Evolutionary conservation across 208 protist species (phyloP).

Genomic region (Crithidia thermophila): DNA sequence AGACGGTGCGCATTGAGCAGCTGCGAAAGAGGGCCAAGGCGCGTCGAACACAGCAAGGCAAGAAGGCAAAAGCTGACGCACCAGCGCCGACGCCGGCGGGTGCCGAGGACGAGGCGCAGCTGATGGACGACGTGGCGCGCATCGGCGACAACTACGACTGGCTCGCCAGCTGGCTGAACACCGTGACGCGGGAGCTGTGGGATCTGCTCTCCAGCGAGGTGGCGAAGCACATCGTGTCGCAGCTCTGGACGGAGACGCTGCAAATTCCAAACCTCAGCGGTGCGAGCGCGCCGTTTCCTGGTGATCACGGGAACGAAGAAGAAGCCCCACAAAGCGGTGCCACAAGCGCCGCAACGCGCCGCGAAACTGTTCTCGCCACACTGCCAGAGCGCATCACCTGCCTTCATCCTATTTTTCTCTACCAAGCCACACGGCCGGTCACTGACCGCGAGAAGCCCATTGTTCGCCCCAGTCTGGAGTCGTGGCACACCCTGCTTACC

Average conservation of each 20-base stretch:
- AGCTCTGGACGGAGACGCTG: conserved; percentile 32
- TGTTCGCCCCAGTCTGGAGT: background rate
- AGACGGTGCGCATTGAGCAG: conserved; percentile 14
- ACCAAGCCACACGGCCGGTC: conserved; percentile 21
- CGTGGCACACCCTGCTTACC: conserved; percentile 20
- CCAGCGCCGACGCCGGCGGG: background rate
- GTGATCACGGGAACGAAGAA: conserved; percentile 5
- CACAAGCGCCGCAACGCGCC: background rate
- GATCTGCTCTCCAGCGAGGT: conserved; percentile 31
- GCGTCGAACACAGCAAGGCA: background rate
- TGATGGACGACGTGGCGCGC: conserved; percentile 24
- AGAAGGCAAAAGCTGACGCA: background rate
- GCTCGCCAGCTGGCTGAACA: conserved; percentile 29
- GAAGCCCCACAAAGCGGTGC: background rate
- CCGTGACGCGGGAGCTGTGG: conserved; percentile 16
- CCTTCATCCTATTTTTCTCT: conserved; percentile 45
- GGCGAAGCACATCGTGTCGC: conserved; percentile 30
- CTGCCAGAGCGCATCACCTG: conserved; percentile 34
- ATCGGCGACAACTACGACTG: conserved; percentile 26
- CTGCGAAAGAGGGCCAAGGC: conserved; percentile 9
- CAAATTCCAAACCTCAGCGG: conserved; percentile 3
- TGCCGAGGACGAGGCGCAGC: conserved; percentile 13
- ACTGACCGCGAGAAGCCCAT: conserved; percentile 1
- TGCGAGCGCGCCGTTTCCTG: background rate
- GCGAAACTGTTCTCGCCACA: conserved; percentile 18